phyloP scores from a whole-genome alignment of 306 rosid genomes.

The Acacia crassicarpa region DNA sequence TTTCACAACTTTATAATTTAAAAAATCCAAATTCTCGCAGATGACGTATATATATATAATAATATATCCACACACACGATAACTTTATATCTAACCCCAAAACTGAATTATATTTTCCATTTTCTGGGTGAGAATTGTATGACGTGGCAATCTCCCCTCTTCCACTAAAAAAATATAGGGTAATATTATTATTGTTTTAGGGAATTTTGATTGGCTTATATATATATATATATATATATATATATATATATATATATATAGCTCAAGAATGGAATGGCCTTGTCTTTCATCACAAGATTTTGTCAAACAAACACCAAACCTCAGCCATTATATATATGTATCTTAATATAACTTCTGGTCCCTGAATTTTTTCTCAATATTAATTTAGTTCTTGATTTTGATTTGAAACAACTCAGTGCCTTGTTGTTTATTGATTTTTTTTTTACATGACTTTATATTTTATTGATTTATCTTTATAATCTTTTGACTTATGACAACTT shows the following conservation, averaged over 20 bases:
- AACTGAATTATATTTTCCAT: background rate
- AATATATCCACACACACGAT: background rate
- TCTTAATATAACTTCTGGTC: too few species aligned
- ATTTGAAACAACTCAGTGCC: too few species aligned
- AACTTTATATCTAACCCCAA: background rate
- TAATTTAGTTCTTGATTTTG: too few species aligned
- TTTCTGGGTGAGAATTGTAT: background rate
- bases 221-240: background rate
- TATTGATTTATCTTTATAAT: too few species aligned
- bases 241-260: too few species aligned
- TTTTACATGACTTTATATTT: too few species aligned
- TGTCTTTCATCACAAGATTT: background rate
- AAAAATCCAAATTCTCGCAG: background rate
- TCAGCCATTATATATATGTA: background rate
- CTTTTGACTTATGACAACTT: too few species aligned
- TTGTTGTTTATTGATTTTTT: too few species aligned
- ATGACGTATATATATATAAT: background rate
- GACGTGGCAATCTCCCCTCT: background rate
- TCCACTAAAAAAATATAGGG: background rate
- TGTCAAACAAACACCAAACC: background rate
- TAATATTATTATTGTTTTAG: background rate
- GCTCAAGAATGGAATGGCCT: background rate
- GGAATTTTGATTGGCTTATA: background rate
- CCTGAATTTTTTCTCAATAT: too few species aligned
- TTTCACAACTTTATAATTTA: background rate